Evolutionary conservation across 2,329 filamentous ascomycete genomes (phyloP).

Genomic region (Periconia digitata): DNA sequence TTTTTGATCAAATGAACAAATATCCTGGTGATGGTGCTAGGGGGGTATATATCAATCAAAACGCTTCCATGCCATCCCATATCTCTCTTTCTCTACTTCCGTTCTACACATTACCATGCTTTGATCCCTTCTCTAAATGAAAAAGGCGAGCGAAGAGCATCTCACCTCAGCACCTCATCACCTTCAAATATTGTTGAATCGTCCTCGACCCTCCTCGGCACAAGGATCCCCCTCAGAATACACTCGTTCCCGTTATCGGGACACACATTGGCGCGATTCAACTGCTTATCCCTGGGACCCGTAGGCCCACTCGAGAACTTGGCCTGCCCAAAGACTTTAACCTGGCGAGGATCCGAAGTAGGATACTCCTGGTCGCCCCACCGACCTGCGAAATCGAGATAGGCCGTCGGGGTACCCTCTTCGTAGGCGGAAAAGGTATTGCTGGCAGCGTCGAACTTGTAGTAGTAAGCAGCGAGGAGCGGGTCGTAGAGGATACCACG

Average conservation of each 20-base stretch:
- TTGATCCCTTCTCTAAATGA: too few species aligned
- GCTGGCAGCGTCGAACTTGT: conserved; percentile 51
- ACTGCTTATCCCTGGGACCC: conserved; percentile 61
- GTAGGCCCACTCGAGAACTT: conserved; percentile 62
- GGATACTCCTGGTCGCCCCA: conserved; percentile 67
- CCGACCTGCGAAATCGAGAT: conserved; percentile 58
- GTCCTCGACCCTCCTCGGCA: conserved; percentile 23
- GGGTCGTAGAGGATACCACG: conserved; percentile 64
- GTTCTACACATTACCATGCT: too few species aligned
- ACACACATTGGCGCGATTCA: conserved; percentile 60
- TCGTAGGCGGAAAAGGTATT: conserved; percentile 53
- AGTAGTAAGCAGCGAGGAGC: conserved; percentile 56
- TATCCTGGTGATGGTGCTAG: too few species aligned
- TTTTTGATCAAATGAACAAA: too few species aligned
- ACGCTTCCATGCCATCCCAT: too few species aligned
- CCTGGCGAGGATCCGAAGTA: conserved; percentile 52
- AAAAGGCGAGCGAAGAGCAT: too few species aligned
- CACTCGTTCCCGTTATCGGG: conserved; percentile 53
- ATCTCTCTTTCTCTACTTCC: too few species aligned
- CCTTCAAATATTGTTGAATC: conserved; percentile 8
- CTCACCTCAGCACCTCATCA: conserved; percentile 11
- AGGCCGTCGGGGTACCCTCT: conserved; percentile 54
- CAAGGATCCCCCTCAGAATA: conserved; percentile 46
- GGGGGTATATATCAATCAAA: too few species aligned
- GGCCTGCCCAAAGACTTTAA: conserved; percentile 45